Evolutionary conservation across 2,329 filamentous ascomycete species (phyloP).

Genomic region (Colletotrichum euphorbiae): DNA sequence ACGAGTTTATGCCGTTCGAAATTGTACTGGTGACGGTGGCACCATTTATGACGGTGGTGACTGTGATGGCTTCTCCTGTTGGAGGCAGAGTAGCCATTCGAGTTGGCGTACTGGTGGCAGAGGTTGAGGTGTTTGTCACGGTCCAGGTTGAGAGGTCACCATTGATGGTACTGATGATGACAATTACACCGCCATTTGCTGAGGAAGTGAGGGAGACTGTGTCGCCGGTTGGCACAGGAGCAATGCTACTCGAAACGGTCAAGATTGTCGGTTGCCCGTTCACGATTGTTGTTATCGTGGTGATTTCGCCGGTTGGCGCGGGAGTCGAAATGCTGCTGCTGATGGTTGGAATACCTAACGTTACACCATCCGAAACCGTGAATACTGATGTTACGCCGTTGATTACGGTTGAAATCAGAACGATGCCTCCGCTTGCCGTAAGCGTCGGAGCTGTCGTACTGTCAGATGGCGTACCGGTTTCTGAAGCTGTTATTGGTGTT

Average conservation of each 20-base stretch:
- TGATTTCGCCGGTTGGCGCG: not conserved
- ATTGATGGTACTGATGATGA: not conserved
- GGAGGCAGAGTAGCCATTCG: not conserved
- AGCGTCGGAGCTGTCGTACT: not conserved
- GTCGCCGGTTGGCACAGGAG: not conserved
- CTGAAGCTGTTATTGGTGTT: not conserved
- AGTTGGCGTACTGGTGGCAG: not conserved
- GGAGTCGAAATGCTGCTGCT: not conserved
- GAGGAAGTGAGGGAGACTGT: not conserved
- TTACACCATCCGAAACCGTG: not conserved
- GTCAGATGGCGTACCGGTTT: not conserved
- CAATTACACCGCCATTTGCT: not conserved
- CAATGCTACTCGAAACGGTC: not conserved
- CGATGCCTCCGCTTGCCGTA: not conserved
- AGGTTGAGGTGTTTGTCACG: not conserved
- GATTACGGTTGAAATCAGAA: conserved; percentile 1
- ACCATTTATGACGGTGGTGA: conserved; percentile 3
- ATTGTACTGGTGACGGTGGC: not conserved
- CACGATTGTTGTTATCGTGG: not conserved
- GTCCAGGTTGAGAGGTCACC: not conserved
- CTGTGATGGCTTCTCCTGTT: not conserved
- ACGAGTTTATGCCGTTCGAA: not conserved
- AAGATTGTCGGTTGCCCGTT: not conserved
- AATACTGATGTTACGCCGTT: not conserved
- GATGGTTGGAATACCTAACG: not conserved